Percentiles rank a stretch among this genome's conserved stretches.
Evolutionary conservation across 2,329 filamentous ascomycete species (phyloP).

Genomic region (Aureobasidium sp.): DNA sequence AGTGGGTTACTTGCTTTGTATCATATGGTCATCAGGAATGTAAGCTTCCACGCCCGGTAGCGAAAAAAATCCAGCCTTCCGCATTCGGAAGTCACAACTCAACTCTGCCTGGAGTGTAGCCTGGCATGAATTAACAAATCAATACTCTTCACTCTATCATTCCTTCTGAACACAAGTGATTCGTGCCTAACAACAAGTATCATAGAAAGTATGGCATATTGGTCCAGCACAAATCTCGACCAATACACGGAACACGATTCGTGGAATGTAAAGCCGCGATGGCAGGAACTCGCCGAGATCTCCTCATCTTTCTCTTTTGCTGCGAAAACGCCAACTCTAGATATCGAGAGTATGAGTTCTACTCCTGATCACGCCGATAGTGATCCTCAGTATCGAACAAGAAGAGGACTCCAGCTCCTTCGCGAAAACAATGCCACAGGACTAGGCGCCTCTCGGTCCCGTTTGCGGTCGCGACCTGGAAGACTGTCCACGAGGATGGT

Average conservation of each 20-base stretch:
- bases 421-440: not conserved
- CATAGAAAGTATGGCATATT: not conserved
- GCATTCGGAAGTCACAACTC: not conserved
- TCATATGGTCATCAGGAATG: too few relatives aligned
- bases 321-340: not conserved
- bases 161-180: not conserved
- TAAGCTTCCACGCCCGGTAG: too few relatives aligned
- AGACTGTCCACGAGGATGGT: not conserved
- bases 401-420: not conserved
- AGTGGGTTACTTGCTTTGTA: too few relatives aligned
- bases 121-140: too few relatives aligned
- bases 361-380: not conserved
- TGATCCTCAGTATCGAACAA: too few relatives aligned
- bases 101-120: too few relatives aligned
- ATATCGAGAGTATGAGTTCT: not conserved
- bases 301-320: not conserved
- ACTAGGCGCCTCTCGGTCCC: not conserved
- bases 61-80: not conserved
- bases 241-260: not conserved
- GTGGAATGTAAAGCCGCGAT: not conserved
- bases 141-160: not conserved
- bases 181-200: not conserved
- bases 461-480: not conserved
- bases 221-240: not conserved
- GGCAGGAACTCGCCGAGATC: not conserved